Evolutionary conservation across 2,329 filamentous ascomycete species (phyloP).

Genomic region (Pestalotiopsis sp.): DNA sequence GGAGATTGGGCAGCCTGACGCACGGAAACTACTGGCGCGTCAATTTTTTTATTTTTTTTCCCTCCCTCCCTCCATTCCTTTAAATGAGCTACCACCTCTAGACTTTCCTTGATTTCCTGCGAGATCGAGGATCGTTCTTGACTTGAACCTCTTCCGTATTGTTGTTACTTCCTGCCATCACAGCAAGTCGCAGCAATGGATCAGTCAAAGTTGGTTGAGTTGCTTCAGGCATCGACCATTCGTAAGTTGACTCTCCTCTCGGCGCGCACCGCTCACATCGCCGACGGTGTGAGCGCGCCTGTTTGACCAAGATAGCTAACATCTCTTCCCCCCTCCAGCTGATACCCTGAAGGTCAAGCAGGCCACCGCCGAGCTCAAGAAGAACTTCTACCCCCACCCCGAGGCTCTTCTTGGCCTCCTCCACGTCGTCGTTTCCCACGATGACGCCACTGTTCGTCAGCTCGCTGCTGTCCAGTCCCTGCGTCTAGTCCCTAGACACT

Average conservation of each 20-base stretch:
- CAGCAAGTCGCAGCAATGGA: conserved; percentile 60
- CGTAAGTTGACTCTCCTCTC: conserved; percentile 59
- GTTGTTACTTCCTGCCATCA: conserved; percentile 3
- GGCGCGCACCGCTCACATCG: neutral
- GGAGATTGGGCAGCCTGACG: conserved; percentile 15
- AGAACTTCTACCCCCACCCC: conserved; percentile 88
- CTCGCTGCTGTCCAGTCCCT: conserved; percentile 89
- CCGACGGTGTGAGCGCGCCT: neutral
- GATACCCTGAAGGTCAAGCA: conserved; percentile 89
- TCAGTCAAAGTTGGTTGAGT: conserved; percentile 80
- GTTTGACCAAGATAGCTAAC: conserved; percentile 33
- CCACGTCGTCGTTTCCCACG: conserved; percentile 83
- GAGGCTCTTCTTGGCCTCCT: conserved; percentile 84
- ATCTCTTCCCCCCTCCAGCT: conserved; percentile 54
- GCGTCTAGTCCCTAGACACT: conserved; percentile 83
- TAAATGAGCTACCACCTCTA: neutral
- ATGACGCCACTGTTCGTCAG: conserved; percentile 75
- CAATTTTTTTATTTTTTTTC: neutral
- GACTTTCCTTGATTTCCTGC: conserved; percentile 1
- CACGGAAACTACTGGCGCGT: neutral
- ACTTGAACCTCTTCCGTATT: conserved; percentile 7
- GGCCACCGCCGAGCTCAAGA: conserved; percentile 86
- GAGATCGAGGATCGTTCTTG: conserved; percentile 9
- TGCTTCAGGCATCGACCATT: conserved; percentile 85
- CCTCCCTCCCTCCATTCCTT: neutral